Evolutionary conservation across 2,329 filamentous ascomycete species (phyloP), one percentile per base, ranked within the genome.

Genomic region (Cladophialophora exuberans): DNA sequence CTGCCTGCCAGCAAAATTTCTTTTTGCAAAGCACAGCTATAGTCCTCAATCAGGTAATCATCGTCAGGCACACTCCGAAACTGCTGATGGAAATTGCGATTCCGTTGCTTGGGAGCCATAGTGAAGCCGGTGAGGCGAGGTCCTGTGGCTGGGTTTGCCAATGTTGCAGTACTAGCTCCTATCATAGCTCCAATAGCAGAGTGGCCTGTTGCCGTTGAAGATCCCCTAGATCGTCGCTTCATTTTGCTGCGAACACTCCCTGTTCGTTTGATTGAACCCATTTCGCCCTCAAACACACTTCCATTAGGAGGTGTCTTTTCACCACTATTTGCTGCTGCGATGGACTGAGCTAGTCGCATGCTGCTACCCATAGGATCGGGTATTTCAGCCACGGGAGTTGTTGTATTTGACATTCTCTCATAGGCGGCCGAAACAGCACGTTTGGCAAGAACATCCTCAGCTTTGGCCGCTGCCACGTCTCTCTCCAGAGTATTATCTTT

Each of bases 61-160:
- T 99, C 94, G 63, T 97, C 93, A 1, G 95, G 94, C 0, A 99
- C 94, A 69, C 92, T 97, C 72, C 94, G 89, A 78, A 99, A 99
- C 2, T 96, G 76, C 56, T 83, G 83, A 71, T 99, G 94, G 66
- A 97, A 99, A 68, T 97, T 94, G 44, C 90, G 85, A 73, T 99
- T 99, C 53, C 95, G 85, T 75, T 94, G 97, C 71, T 95, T 96
- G 70, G 89, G 95, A 44, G 94, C 94, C 61, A 97, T 91, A 45
- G 94, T 93, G 70, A 99, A 99, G 0, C 94, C 94, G 3, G 93
- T 96, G 61, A 96, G 79, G 61, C 92, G 91, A 39, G 89, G 88
- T 55, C 76, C 77, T 33, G 79, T 77, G 23, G 77, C 76, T 11
- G 87, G 83, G 62, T 87, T 83, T 13, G 83, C 83, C n/a, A 92